Percentiles rank a stretch among this genome's conserved stretches.
Conservation (phyloP, 495 filamentous ascomycete species). For the Venustampulla echinocandica region DNA sequence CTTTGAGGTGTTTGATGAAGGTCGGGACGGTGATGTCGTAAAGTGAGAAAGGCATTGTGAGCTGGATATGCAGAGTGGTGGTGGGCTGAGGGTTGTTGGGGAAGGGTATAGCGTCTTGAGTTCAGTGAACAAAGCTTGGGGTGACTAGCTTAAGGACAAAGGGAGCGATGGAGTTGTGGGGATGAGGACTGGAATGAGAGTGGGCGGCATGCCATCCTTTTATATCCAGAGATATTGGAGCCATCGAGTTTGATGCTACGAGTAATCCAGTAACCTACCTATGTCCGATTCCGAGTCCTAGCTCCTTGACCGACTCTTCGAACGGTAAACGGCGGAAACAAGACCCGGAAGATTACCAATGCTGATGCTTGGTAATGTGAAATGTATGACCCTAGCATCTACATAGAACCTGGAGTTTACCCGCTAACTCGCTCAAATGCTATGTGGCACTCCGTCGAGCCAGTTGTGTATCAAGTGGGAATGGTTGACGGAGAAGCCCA, state of each 20-base stretch:
- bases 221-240: neutral
- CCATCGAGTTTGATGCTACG: no score
- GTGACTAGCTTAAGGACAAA: neutral
- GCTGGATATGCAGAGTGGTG: neutral
- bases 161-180: neutral
- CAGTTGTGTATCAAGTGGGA: no score
- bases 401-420: no score
- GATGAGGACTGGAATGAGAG: no score
- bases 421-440: no score
- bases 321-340: neutral
- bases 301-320: neutral
- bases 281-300: no score
- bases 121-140: neutral
- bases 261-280: no score
- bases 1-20: constrained; percentile 20
- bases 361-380: neutral
- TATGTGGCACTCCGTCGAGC: no score
- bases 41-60: constrained; percentile 17
- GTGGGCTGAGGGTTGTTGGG: neutral
- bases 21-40: constrained; percentile 21
- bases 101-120: neutral
- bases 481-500: no score
- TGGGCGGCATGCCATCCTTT: no score
- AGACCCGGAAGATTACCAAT: neutral
- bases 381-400: neutral